Evolutionary conservation across 179 eudicot genomes (phyloP).

Genomic region (Kewa caespitosa): DNA sequence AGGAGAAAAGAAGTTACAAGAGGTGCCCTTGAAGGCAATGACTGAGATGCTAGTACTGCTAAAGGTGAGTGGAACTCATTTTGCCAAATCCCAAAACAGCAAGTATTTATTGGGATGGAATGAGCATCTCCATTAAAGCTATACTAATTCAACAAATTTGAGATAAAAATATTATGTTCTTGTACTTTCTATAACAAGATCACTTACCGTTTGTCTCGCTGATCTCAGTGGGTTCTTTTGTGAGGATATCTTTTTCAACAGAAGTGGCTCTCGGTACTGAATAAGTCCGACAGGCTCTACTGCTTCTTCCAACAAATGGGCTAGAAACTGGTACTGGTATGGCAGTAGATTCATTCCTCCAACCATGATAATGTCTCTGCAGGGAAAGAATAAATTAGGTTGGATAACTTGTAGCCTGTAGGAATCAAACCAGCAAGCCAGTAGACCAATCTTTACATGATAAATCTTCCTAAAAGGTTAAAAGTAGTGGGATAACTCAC

Average conservation of each 20-base stretch:
- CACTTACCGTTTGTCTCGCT: conserved; percentile 43
- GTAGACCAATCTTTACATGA: background rate
- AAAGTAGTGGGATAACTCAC: background rate
- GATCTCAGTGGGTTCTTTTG: conserved; percentile 36
- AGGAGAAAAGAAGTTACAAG: background rate
- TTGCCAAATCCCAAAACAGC: background rate
- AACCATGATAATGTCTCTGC: conserved; percentile 27
- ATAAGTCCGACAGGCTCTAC: conserved; percentile 32
- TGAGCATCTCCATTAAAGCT: background rate
- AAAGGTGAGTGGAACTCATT: background rate
- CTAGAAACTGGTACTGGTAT: conserved; percentile 23
- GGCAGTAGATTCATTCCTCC: conserved; percentile 18
- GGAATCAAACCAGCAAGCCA: background rate
- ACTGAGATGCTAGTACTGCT: background rate
- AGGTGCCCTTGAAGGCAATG: background rate
- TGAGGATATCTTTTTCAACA: conserved; percentile 40
- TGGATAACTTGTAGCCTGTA: background rate
- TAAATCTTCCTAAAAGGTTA: background rate
- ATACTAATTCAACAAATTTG: background rate
- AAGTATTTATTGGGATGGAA: background rate
- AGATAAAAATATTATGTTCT: too few species aligned
- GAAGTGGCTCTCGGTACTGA: conserved; percentile 43
- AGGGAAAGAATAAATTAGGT: background rate
- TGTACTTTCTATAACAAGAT: too few species aligned
- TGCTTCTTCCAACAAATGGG: conserved; percentile 23